Evolutionary conservation across 1,139 yeast genomes (phyloP), one percentile per base, ranked within the genome.

Genomic region (Pichia sp.): DNA sequence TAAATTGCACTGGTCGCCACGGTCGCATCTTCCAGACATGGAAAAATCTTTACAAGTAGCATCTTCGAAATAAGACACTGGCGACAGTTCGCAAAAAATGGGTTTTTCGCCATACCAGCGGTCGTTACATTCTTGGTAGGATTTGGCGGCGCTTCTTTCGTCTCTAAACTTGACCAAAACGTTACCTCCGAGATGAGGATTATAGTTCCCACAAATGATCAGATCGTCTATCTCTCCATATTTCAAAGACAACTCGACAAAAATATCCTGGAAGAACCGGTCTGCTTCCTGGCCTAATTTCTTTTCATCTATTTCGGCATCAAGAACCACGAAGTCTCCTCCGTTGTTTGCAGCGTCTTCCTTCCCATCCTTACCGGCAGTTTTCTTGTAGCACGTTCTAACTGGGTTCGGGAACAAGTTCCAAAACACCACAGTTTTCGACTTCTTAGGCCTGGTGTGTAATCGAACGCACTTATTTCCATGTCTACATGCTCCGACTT

Each of bases 401-500:
- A 56, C 74, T 8, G 95, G 92, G 61, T 87, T 84, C 60, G 81
- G 84, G 64, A 85, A 88, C 56, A 92, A 68, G 63, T 87, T 87
- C 46, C 86, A 78, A 58, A 89, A 75, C 46, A 87, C 73, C 2
- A 91, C 76, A 0, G 93, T 85, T 58, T 76, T 77, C 1, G 96
- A 86, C 46, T 74, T 71, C n/a, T 75, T 71, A 0, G 97, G 97
- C 61, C 80, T 79, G 44, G 80, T 75, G 67, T 92, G 98, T 55
- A 78, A 78, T 63, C 95, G 76, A 14, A 93, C 85, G 67, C 98
- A 92, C 63, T 84, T 86, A 58, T 86, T 93, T 2, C 97, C 97
- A 68, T 92, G 97, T 57, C 97, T 77, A 67, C 98, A 92, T 0
- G 97, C 95, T 1, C 98, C 98, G 45, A 91, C 88, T 67, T 86